Percentiles rank a stretch among this genome's conserved stretches.
These are phyloP conservation scores for Grammothele lineata DNA, from an alignment of 768 basidiomycete genomes.

Conservation along the genomic window DNA sequence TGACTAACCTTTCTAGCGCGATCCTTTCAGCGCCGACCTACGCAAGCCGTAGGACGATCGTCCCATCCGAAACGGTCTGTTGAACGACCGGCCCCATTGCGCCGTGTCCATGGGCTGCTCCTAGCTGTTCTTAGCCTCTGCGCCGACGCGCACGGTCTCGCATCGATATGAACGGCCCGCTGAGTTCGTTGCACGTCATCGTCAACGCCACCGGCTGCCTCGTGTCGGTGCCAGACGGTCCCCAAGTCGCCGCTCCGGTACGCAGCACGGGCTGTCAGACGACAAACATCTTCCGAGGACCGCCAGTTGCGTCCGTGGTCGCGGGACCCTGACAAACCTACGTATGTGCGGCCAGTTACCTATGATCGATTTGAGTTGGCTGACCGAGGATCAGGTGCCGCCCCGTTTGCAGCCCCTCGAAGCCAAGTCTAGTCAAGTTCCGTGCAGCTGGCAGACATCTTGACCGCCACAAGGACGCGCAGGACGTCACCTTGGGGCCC, in stretches of 20 bases:
- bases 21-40: too few species aligned
- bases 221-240: conserved; percentile 7
- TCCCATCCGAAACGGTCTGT: too few species aligned
- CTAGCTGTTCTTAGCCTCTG: background rate
- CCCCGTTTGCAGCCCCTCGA: conserved; percentile 5
- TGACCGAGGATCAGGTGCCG: conserved; percentile 14
- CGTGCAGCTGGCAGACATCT: too few species aligned
- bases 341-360: conserved; percentile 1
- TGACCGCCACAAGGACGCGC: too few species aligned
- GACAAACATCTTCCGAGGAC: background rate
- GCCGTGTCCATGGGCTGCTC: background rate
- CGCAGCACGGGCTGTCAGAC: background rate
- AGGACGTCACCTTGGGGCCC: background rate
- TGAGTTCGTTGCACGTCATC: conserved; percentile 9
- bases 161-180: background rate
- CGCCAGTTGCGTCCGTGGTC: too few species aligned
- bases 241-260: background rate
- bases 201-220: conserved; percentile 11
- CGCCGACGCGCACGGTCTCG: background rate
- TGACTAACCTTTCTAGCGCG: too few species aligned
- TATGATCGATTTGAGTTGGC: conserved; percentile 9
- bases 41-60: too few species aligned
- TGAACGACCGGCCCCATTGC: too few species aligned
- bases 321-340: conserved; percentile 7
- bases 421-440: conserved; percentile 2